Evolutionary conservation across 2,329 filamentous ascomycete genomes (phyloP), one percentile per base, ranked within the genome.

Genomic region (Trichoderma sp.): DNA sequence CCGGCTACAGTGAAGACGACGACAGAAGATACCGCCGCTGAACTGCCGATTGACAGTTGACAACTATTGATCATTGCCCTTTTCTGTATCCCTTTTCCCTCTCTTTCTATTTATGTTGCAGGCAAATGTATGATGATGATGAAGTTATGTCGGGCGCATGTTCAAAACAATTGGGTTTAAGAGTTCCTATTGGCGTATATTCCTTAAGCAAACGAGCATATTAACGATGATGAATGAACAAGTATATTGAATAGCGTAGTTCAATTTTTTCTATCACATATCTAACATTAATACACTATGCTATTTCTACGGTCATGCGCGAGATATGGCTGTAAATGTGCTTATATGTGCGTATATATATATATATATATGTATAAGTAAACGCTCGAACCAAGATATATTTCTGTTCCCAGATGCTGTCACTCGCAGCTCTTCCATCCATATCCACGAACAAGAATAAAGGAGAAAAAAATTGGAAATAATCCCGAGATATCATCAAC

Each of bases 1-100:
- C 67, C 10, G 64, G 67, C 29, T 62, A 72, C 57, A 70, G 70
- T 29, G 56, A 70, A 49, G 35, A 60, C 6, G 69, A 68, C 37
- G 64, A 70, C 37, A 68, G 64, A 40, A 60, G 69, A 47, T 59
- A 63, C 31, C 66, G 35, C 29, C 67, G 65, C 33, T 29, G 5
- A 55, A 4, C 19, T 33, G 27, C 19, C 53, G 19, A 6, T 29
- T 33, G 29, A 35, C 29, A 21, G 27, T 21, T 33, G 7, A 11
- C 35, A 8, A n/a, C 5, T n/a, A 4, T 21, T 67, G 5, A 29
- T 59, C 29, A 14, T 21, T 43, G 4, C 37, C 13, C 5, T 27
- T 27, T 8, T 27, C 14, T 35, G n/a, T 31, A 8, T 40, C 11
- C 2, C 10, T 29, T 66, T 49, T n/a, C 16, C 1, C 49, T 27